Conservation (phyloP, 768 basidiomycete species). For the Mycena vulgaris region DNA sequence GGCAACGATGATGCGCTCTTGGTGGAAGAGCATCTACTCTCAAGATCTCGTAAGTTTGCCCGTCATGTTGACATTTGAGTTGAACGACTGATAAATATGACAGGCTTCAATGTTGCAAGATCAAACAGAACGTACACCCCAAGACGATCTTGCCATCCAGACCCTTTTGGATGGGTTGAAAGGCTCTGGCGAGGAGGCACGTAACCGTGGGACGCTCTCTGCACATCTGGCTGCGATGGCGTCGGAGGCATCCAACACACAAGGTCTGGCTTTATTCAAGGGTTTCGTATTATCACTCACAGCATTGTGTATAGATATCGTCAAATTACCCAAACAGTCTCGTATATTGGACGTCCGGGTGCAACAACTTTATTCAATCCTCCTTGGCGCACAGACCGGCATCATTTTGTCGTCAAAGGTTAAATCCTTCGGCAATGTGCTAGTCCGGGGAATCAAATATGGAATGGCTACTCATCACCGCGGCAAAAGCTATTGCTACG, state of each 20-base stretch:
- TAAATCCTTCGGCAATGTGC: slow-evolving; percentile 8
- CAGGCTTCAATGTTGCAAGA: not conserved
- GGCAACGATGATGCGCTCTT: no score
- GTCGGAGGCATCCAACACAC: not conserved
- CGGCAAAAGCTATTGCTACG: not conserved
- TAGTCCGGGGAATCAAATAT: not conserved
- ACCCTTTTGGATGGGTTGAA: no score
- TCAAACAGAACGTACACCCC: not conserved
- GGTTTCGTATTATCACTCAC: no score
- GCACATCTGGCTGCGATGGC: not conserved
- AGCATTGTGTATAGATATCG: not conserved
- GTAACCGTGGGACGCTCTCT: no score
- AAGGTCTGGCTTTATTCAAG: no score
- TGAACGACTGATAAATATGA: not conserved
- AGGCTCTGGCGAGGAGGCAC: no score
- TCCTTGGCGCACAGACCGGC: not conserved
- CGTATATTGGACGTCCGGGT: not conserved
- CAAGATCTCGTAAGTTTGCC: not conserved
- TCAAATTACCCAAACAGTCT: not conserved
- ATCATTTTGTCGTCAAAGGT: not conserved
- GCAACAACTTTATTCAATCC: not conserved
- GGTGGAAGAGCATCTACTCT: no score
- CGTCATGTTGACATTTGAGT: not conserved
- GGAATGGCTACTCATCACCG: not conserved
- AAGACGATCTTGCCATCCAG: not conserved